phyloP scores from a whole-genome alignment of 2,329 filamentous ascomycete genomes.

The Diplocarpon mali region DNA sequence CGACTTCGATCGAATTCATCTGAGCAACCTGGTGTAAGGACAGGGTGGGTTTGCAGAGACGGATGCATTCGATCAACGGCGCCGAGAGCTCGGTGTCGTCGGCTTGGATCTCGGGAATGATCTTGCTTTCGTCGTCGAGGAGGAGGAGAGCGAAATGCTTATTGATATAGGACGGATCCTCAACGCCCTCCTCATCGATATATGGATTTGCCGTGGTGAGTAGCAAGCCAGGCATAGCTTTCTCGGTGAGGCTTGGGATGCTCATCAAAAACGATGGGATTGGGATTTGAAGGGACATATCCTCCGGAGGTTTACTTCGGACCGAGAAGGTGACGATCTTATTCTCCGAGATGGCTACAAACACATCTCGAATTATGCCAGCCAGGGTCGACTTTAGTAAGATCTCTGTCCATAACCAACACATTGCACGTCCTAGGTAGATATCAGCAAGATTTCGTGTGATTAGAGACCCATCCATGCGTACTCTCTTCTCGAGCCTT shows the following conservation, averaged over 20 bases:
- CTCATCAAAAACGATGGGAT: conserved; percentile 58
- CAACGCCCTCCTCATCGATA: conserved; percentile 53
- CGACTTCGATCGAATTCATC: conserved; percentile 60
- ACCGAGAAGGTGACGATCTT: conserved; percentile 78
- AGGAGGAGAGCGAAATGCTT: conserved; percentile 82
- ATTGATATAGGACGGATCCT: conserved; percentile 60
- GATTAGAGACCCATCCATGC: neutral
- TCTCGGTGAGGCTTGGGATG: conserved; percentile 56
- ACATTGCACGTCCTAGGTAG: conserved; percentile 37
- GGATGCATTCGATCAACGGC: conserved; percentile 71
- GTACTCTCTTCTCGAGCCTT: conserved; percentile 58
- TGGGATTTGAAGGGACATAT: conserved; percentile 54
- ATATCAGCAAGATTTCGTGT: conserved; percentile 6
- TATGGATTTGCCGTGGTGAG: conserved; percentile 77
- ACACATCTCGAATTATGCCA: conserved; percentile 71
- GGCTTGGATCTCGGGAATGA: conserved; percentile 62
- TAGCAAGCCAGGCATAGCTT: conserved; percentile 66
- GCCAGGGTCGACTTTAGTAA: conserved; percentile 66
- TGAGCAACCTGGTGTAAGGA: conserved; percentile 63
- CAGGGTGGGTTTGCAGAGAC: conserved; percentile 57
- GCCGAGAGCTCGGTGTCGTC: conserved; percentile 66
- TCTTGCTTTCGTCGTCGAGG: conserved; percentile 68
- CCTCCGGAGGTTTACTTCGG: conserved; percentile 45
- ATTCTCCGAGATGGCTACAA: conserved; percentile 69
- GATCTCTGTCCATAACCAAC: conserved; percentile 58